Percentiles rank a stretch among this genome's conserved stretches.
Evolutionary conservation across 2,329 filamentous ascomycete genomes (phyloP).

Genomic region (Gremmenia infestans): DNA sequence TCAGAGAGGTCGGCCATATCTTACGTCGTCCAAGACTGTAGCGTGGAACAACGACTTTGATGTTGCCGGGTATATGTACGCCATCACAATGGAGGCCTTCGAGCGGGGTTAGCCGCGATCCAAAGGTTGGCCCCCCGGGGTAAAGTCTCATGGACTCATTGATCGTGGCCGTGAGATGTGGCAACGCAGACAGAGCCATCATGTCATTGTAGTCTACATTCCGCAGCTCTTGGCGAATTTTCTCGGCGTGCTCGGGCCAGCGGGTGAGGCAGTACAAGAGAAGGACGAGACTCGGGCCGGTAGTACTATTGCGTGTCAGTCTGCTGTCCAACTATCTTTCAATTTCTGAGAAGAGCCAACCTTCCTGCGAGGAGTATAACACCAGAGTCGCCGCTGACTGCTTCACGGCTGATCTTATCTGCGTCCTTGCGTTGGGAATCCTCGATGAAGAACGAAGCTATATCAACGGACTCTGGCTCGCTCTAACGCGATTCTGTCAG

Average conservation of each 20-base stretch:
- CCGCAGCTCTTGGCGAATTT: background rate
- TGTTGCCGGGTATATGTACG: constrained; percentile 1
- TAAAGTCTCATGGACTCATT: constrained; percentile 17
- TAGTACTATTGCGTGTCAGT: background rate
- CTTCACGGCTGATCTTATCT: background rate
- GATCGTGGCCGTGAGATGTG: constrained; percentile 35
- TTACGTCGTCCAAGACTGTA: too few relatives aligned
- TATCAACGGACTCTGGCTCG: background rate
- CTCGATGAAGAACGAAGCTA: background rate
- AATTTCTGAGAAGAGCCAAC: background rate
- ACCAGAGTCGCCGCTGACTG: background rate
- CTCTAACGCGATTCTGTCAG: too few relatives aligned
- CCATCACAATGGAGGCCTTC: constrained; percentile 6
- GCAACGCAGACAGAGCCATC: background rate
- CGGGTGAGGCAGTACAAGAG: background rate
- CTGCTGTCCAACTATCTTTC: background rate
- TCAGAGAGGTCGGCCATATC: background rate
- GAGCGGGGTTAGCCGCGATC: background rate
- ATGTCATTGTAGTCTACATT: background rate
- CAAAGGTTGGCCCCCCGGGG: constrained; percentile 12
- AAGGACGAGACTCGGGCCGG: background rate
- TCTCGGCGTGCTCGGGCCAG: background rate
- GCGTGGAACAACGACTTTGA: background rate
- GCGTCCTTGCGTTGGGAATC: background rate
- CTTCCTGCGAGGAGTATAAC: constrained; percentile 1